Base-by-base conservation (phyloP, 2,329 filamentous ascomycete species). In the Xylariaceae sp. region DNA sequence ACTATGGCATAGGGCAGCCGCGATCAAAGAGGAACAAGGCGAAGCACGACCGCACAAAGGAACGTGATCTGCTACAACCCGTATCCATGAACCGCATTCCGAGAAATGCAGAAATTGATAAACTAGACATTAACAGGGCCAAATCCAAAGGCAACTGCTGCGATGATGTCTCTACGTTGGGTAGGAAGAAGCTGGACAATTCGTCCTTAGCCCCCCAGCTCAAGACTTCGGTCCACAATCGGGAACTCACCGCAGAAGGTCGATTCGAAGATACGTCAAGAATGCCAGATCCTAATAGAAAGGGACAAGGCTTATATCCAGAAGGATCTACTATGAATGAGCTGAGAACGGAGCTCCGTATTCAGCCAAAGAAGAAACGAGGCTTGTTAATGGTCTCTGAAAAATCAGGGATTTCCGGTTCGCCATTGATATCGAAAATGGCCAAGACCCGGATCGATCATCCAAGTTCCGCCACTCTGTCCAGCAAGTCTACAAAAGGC, bases 341-440 rank as follows among this genome's bases (percentile, higher is more conserved):
- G 52, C 73, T 69, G 7, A 75, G 74, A 46, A 78, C 78, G 18
- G 77, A 79, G 57, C 67, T 83, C 37, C 75, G 76, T 7, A 79
- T 83, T 49, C 77, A 73, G 56, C 70, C 78, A 18, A 73, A 76
- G 54, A 76, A 77, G 56, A 79, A 76, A 56, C 74, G 79, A 50
- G 80, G 81, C 1, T 63, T 84, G 7, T 63, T 83, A 43, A 73
- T 82, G 68, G 50, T 81, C 3, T 72, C 76, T 1, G 75, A 79
- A 49, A 72, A 67, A 50, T 61, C 65, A 40, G n/a, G 57, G 21
- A 23, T n/a, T 7, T 29, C 40, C 12, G 41, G 32, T 18, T 48
- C 50, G 3, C 51, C 47, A 19, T 45, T 54, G 20, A 49, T 23
- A 43, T 46, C 46, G 20, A 53, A 51, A 26, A 45, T 3, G 46